These are phyloP conservation scores for Trichoderma guizhouense DNA, from an alignment of 2,329 filamentous ascomycete species.

Conservation along the genomic window DNA sequence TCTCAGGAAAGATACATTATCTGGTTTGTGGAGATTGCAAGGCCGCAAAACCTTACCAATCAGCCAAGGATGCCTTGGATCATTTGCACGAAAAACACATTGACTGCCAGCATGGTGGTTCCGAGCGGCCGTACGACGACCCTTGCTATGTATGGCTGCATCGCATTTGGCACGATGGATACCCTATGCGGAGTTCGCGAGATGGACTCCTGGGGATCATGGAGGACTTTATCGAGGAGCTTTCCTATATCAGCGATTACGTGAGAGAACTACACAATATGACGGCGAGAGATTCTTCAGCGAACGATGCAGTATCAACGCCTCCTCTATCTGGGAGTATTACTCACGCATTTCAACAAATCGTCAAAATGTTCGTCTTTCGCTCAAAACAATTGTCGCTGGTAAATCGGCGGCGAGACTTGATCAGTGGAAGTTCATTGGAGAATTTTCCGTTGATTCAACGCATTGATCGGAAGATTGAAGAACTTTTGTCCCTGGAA, in stretches of 20 bases:
- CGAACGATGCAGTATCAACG: not conserved
- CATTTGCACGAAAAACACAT: constrained; percentile 8
- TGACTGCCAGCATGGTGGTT: not conserved
- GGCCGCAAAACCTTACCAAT: not conserved
- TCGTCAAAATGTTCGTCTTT: not conserved
- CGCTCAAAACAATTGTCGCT: not conserved
- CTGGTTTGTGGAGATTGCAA: not conserved
- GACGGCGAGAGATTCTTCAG: not conserved
- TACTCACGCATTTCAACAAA: not conserved
- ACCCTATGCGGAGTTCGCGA: not conserved
- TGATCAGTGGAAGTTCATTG: not conserved
- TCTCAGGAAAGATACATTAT: not conserved
- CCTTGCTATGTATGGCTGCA: constrained; percentile 14
- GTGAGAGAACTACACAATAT: not conserved
- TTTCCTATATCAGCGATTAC: not conserved
- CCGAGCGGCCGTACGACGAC: constrained; percentile 4
- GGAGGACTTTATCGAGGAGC: not conserved
- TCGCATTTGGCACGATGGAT: not conserved
- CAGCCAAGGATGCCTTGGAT: not conserved
- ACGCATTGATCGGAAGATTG: not conserved
- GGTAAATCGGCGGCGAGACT: not conserved
- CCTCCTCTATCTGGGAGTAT: not conserved
- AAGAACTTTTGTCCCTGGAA: not conserved
- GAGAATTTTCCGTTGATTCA: not conserved
- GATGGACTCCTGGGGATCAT: not conserved